These are phyloP conservation scores for Elsinoe arachidis DNA, from an alignment of 2,329 filamentous ascomycete genomes.

Conservation along the genomic window DNA sequence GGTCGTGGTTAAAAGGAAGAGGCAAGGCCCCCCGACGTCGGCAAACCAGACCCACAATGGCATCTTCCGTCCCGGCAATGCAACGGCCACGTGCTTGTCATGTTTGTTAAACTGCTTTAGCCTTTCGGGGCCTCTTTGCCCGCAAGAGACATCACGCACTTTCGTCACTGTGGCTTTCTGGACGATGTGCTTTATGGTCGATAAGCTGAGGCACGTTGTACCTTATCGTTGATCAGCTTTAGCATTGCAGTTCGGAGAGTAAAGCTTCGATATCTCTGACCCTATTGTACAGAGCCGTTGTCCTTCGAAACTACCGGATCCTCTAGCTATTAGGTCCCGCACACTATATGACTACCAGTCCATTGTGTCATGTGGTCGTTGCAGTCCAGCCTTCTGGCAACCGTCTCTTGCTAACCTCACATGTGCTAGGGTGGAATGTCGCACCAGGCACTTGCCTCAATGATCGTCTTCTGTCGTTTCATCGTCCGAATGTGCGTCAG, in stretches of 20 bases:
- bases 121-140: not conserved
- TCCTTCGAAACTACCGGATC: not conserved
- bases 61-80: not conserved
- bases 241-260: not conserved
- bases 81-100: conserved; percentile 10
- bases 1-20: not conserved
- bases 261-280: not conserved
- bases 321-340: too few relatives aligned
- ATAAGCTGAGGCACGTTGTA: not conserved
- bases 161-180: not conserved
- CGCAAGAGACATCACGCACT: not conserved
- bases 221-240: conserved; percentile 1
- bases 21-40: not conserved
- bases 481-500: not conserved
- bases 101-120: conserved; percentile 1
- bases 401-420: too few relatives aligned
- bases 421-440: too few relatives aligned
- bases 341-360: too few relatives aligned
- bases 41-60: not conserved
- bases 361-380: too few relatives aligned
- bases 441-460: not conserved
- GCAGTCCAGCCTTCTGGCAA: too few relatives aligned
- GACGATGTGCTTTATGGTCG: not conserved
- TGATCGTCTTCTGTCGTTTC: not conserved
- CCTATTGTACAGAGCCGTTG: not conserved